Conservation (phyloP, 169 alveolate genomes). For the Plasmodium gaboni region DNA sequence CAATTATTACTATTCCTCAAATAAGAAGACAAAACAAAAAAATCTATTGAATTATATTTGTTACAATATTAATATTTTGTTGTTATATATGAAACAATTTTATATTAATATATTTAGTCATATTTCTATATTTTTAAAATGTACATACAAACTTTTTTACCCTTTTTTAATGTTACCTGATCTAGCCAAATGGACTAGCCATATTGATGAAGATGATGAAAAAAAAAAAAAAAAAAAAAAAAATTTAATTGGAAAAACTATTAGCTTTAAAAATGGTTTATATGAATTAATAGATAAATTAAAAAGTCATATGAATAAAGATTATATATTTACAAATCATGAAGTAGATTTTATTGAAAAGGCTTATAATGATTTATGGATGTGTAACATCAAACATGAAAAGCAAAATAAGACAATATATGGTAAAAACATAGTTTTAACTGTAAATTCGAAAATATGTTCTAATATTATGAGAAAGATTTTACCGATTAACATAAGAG, state of each 20-base stretch:
- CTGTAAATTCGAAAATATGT: conserved; percentile 63
- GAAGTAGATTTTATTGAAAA: conserved; percentile 39
- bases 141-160: neutral
- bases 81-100: too few species aligned
- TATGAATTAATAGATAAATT: conserved; percentile 30
- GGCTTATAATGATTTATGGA: conserved; percentile 20
- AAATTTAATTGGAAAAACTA: conserved; percentile 24
- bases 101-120: neutral
- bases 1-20: neutral
- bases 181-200: neutral
- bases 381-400: conserved; percentile 6
- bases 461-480: conserved; percentile 39
- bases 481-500: conserved; percentile 12
- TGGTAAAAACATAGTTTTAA: conserved; percentile 21
- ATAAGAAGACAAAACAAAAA: neutral
- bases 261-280: conserved; percentile 30
- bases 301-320: conserved; percentile 12
- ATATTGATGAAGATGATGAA: neutral
- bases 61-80: too few species aligned
- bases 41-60: neutral
- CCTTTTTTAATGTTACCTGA: neutral
- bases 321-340: conserved; percentile 26
- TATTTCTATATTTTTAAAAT: neutral
- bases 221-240: conserved; percentile 24
- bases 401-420: conserved; percentile 1